Base-by-base conservation (phyloP, 2,329 filamentous ascomycete genomes). In the Nigrospora sphaerica region DNA sequence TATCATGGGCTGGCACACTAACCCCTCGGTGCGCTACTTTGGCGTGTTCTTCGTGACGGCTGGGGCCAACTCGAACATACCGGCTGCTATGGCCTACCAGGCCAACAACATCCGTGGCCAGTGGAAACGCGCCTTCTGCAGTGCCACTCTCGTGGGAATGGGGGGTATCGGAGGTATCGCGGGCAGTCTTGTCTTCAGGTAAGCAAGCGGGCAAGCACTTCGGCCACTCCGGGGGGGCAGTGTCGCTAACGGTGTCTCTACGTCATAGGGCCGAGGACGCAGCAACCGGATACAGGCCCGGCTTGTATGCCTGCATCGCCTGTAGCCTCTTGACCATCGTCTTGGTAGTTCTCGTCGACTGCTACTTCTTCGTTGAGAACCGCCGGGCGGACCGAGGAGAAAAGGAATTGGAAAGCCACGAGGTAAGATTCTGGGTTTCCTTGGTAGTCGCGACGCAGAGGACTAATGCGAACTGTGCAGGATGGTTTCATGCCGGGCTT, bases 91-190 rank as follows among this genome's bases (percentile, higher is more conserved):
- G 70, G 78, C 86, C 0, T 93, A 88, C 68, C 88, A 91, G 68
- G 85, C 86, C 40, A 92, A 91, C 69, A 93, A 93, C 67, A 85
- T 93, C 58, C 80, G 86, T 42, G 88, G 87, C 0, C 87, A 92
- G 67, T 92, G 87, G 86, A 92, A 90, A 70, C 79, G 88, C 39
- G 87, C 87, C 1, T 82, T 92, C 56, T 85, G 81, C 63, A 85
- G 80, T 48, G 85, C 87, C 3, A 85, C 83, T 0, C 73, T 92
- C 0, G 84, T 92, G 6, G 85, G 85, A 1, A 79, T 85, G 41
- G 86, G 86, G 6, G 86, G 85, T 1, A 71, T 92, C 31, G 88
- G 88, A 36, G 87, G 88, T 36, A 91, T 92, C 50, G 78, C 79
- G 1, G 86, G 86, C 19, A 79, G 77, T 52, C 69, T 87, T 47